These are phyloP conservation scores for Collybia mongolica DNA, from an alignment of 768 basidiomycete genomes.

Conservation along the genomic window DNA sequence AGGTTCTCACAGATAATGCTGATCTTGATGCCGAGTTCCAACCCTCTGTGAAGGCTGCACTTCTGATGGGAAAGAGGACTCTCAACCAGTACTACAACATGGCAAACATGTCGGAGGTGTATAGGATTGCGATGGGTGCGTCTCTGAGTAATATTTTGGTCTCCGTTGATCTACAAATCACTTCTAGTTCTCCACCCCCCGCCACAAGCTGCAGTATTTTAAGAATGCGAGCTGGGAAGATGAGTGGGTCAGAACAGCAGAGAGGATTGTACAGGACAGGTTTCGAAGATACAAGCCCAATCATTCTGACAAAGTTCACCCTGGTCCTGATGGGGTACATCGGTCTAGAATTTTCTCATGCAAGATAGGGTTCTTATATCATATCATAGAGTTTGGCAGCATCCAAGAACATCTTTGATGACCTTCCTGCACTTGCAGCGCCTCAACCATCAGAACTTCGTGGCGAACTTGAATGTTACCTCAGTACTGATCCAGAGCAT, in stretches of 20 bases:
- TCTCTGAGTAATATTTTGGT: too few relatives aligned
- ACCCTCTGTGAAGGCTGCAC: conserved; percentile 14
- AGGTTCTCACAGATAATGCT: conserved; percentile 4
- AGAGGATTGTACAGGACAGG: conserved; percentile 16
- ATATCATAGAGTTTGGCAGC: too few relatives aligned
- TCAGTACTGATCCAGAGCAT: conserved; percentile 24
- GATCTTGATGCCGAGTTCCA: conserved; percentile 3
- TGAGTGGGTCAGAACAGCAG: conserved; percentile 21
- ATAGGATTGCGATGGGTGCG: conserved; percentile 27
- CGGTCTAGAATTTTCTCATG: too few relatives aligned
- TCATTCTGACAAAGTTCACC: too few relatives aligned
- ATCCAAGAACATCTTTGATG: conserved; percentile 27
- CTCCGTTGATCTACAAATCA: too few relatives aligned
- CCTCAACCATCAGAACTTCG: too few relatives aligned
- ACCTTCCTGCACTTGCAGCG: conserved; percentile 18
- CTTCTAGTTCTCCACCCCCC: conserved; percentile 32
- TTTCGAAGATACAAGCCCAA: too few relatives aligned
- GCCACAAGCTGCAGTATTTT: conserved; percentile 33
- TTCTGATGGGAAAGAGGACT: conserved; percentile 18
- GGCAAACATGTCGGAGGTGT: conserved; percentile 21
- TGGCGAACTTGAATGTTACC: conserved; percentile 27
- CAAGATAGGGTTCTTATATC: too few relatives aligned
- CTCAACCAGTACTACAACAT: conserved; percentile 25
- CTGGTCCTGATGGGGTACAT: too few relatives aligned
- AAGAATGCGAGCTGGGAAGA: conserved; percentile 19